These are phyloP conservation scores for Mycosarcoma maydis DNA, from an alignment of 1,284 basidiomycete genomes.

Conservation along the genomic window DNA sequence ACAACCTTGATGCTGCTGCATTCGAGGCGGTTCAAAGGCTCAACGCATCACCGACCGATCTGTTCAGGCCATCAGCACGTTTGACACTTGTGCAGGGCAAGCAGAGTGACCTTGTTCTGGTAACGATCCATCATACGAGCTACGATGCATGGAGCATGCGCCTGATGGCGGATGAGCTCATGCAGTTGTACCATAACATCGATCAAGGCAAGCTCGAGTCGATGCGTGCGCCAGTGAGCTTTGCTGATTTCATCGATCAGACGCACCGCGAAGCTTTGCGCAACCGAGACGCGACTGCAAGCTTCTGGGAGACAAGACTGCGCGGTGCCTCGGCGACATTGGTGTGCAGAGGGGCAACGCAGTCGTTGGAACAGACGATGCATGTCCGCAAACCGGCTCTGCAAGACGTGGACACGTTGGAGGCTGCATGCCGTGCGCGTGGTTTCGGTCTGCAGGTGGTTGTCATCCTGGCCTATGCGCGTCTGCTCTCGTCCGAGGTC, in stretches of 20 bases:
- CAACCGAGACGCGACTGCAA: not conserved
- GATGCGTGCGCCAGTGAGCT: not conserved
- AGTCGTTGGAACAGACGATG: conserved; percentile 13
- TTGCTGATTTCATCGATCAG: conserved; percentile 6
- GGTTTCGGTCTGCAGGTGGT: conserved; percentile 18
- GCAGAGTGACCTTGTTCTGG: conserved; percentile 6
- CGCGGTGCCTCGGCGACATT: conserved; percentile 7
- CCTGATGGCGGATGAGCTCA: conserved; percentile 6
- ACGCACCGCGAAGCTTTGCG: not conserved
- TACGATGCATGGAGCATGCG: conserved; percentile 27
- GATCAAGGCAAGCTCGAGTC: not conserved
- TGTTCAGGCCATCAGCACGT: conserved; percentile 12
- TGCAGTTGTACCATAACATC: conserved; percentile 3
- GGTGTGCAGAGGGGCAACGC: conserved; percentile 5
- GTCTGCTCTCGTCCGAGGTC: conserved; percentile 5
- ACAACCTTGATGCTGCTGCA: conserved; percentile 8
- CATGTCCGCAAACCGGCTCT: conserved; percentile 1
- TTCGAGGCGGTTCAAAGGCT: conserved; percentile 10
- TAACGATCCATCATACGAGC: conserved; percentile 14
- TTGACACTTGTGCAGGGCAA: conserved; percentile 11
- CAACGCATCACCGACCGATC: conserved; percentile 11
- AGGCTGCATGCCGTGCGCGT: conserved; percentile 3
- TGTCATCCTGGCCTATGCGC: conserved; percentile 15
- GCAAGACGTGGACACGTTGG: not conserved
- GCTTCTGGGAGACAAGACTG: not conserved